Evolutionary conservation across 2,329 filamentous ascomycete genomes (phyloP), one percentile per base, ranked within the genome.

Genomic region (Hymenoscyphus repandus): DNA sequence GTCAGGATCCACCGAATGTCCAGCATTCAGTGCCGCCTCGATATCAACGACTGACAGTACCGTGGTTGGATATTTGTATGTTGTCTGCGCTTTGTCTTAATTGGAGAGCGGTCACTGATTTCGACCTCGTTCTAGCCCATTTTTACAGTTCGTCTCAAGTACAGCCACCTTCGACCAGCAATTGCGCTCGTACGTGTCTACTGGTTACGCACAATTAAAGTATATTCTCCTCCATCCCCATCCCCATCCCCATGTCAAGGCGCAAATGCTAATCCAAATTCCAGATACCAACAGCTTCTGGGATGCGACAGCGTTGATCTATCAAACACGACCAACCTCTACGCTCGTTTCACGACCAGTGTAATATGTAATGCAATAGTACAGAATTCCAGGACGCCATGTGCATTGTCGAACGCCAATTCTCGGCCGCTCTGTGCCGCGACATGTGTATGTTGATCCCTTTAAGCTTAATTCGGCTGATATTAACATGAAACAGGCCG

Each of bases 321-420:
- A 50, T 82, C 81, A 50, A 88, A 95, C 66, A 85, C 90, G 3
- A 85, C 82, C 59, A 79, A 86, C 63, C 80, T 91, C 64, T 99
- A 99, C 70, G 92, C 93, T 44, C 86, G 93, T 62, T 99, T 92
- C 71, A 95, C 92, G 5, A 93, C 83, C 42, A 93, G 88, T 54
- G 85, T 95, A 57, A 79, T 99, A 58, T 99, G 93, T 77, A 97
- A 95, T 74, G 80, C 88, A 58, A 87, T 99, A 65, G 81, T 99
- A 45, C 93, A 99, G 70, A 91, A 90, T 66, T 97, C 93, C 5
- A 82, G 86, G 62, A 66, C 71, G 10, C 66, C 77, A 22, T 99
- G 93, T 70, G 70, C 72, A 17, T 72, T 95, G 41, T 78, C 84
- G 0, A 68, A 75, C n/a, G 70, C 76, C 30, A 73, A 84, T 38